A percentile compares a stretch with the other conserved stretches of the same genome.
These are phyloP conservation scores for Fraxinus angustifolia DNA, from an alignment of 305 asterid genomes.

Conservation along the genomic window DNA sequence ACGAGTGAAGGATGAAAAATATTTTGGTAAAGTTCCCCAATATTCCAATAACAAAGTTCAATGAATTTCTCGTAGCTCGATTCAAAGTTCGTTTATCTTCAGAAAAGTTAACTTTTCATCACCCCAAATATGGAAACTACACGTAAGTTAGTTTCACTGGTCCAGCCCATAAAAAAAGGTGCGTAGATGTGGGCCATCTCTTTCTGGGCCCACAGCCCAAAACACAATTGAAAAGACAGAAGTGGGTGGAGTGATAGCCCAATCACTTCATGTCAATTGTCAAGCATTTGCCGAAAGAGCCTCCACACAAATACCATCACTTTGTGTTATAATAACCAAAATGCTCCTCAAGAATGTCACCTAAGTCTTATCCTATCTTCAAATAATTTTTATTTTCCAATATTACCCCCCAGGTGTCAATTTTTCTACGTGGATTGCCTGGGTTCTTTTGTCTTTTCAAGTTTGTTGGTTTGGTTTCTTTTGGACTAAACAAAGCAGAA, in stretches of 20 bases:
- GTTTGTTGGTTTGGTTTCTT: constrained; percentile 4
- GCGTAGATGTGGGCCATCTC: constrained; percentile 59
- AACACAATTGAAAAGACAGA: constrained; percentile 12
- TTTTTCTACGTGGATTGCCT: neutral
- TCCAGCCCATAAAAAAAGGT: constrained; percentile 30
- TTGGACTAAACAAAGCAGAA: constrained; percentile 7
- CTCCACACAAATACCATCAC: constrained; percentile 6
- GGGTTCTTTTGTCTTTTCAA: neutral
- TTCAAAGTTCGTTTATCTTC: neutral
- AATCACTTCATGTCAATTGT: constrained; percentile 38
- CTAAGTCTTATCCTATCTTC: neutral
- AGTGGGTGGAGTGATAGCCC: constrained; percentile 42
- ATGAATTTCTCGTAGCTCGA: neutral
- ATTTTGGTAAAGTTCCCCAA: neutral
- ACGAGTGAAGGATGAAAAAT: neutral
- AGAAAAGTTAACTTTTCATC: neutral
- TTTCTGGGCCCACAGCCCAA: constrained; percentile 34
- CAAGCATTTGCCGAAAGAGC: constrained; percentile 21
- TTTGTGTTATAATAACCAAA: neutral
- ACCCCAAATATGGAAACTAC: neutral
- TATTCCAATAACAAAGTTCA: neutral
- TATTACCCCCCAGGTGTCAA: constrained; percentile 18
- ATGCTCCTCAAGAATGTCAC: constrained; percentile 10
- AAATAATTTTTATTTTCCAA: neutral
- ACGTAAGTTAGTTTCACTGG: constrained; percentile 34